Evolutionary conservation across 495 filamentous ascomycete genomes (phyloP), one percentile per base, ranked within the genome.

Genomic region (Daldinia caldariorum): DNA sequence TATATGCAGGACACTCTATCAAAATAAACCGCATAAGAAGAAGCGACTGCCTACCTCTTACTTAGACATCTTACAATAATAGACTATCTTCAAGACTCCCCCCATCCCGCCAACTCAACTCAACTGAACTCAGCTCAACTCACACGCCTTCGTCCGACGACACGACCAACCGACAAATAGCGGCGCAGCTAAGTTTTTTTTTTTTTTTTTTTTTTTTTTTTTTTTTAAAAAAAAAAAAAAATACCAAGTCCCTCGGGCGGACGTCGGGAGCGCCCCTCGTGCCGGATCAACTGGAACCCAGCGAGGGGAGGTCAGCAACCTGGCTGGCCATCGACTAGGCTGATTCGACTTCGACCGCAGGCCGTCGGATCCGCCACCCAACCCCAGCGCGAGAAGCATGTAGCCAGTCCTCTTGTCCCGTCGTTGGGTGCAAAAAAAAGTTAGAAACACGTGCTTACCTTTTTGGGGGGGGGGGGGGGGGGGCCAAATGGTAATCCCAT

Each of bases 361-460:
- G n/a, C n/a, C n/a, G 29, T 47, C 37, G 53, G 22, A 51, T 54
- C 37, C 43, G 56, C n/a, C 26, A 53, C 0, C 34, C 34, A 35
- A 35, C 34, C 32, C 34, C 9, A 35, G 34, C 34, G 5, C 34
- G 9, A 10, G 34, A 35, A 35, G 26, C 26, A 26, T 26, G 39
- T 31, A 58, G 41, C 49, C 22, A n/a, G 61, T 70, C 18, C 50
- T 43, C 62, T 53, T 41, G 47, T 49, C 41, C 37, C 26, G 22
- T 49, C 41, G 60, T 58, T 61, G 64, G 56, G n/a, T 16, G 49
- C 7, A 31, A n/a, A 43, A 29, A 26, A 26, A 26, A 26, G 26
- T 26, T 63, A 6, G 45, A 55, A 63, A 47, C 69, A 71, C 59
- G 69, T 71, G 69, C 63, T 39, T 58, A 59, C 31, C 49, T 41